Conservation (phyloP, 148 eudicot genomes). For the Rhododendron ovatum region DNA sequence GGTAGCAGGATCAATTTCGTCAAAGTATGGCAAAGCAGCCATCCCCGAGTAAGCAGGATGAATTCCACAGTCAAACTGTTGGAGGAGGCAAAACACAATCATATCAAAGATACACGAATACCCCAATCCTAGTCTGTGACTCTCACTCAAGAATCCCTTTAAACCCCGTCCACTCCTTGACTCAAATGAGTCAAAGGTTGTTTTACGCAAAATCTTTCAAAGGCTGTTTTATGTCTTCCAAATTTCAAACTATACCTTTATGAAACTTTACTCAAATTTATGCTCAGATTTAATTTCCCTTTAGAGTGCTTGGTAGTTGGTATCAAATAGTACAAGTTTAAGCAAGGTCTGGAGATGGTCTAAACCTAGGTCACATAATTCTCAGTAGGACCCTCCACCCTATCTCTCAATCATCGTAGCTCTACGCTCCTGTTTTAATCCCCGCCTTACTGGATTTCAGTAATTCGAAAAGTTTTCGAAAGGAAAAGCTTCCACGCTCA, state of each 20-base stretch:
- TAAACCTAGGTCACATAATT: background rate
- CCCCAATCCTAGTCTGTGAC: background rate
- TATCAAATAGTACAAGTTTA: background rate
- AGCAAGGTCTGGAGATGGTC: background rate
- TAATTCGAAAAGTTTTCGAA: background rate
- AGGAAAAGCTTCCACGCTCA: background rate
- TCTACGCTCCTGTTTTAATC: background rate
- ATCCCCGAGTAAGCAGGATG: constrained; percentile 93
- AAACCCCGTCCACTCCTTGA: background rate
- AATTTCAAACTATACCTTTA: background rate
- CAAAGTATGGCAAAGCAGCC: constrained; percentile 95
- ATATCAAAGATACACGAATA: background rate
- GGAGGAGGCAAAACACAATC: background rate
- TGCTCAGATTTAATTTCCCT: background rate
- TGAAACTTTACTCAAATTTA: background rate
- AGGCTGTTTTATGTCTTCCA: background rate
- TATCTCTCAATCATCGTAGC: background rate
- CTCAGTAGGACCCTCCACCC: background rate
- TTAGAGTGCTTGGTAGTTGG: background rate
- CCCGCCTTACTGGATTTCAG: background rate
- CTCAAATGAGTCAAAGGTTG: background rate
- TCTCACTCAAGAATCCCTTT: background rate
- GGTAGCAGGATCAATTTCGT: constrained; percentile 86
- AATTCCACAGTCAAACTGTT: constrained; percentile 94
- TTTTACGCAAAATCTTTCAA: background rate